Evolutionary conservation across 169 alveolate species (phyloP), one percentile per base, ranked within the genome.

Genomic region (Cyclospora cayetanensis): DNA sequence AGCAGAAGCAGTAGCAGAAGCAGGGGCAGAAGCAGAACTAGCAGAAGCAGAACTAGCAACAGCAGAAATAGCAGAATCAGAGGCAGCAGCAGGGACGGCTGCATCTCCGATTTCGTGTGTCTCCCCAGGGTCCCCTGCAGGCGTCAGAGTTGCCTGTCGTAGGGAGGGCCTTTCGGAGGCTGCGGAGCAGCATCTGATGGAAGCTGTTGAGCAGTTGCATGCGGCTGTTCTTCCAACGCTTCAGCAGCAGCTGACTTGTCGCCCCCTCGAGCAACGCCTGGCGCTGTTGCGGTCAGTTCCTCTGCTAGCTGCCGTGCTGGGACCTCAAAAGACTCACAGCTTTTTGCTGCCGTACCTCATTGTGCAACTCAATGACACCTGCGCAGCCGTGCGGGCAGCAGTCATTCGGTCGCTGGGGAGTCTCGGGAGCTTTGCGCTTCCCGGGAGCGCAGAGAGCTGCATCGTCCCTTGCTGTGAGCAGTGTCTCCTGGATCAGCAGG

Each of bases 391-490:
- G 4, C 94, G 94, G 34, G 91, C 94, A 12, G 91, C 91, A 4
- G 88, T 72, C 68, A 27, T 55, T 12, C 74, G 68, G 35, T 66
- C 50, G 2, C 60, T 80, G 12, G 91, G 90, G 79, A 34, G 86
- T 39, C n/a, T 91, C 3, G 87, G 90, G 63, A 41, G 43, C 35
- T 43, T 60, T 0, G 63, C 85, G 42, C 65, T 74, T 11, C 65
- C 31, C 37, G 18, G 42, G 4, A 85, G 79, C n/a, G 91, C 76
- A 27, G 94, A 55, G 50, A 52, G 85, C 35, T 80, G 77, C 65
- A 50, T 91, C 27, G 31, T 63, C 41, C 94, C 94, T 22, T 91
- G 94, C 91, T 91, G 80, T 82, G 94, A 91, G 35, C 90, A 82
- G 80, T 89, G 91, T 39, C 91, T 91, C n/a, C 68, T 27, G 1